Percentiles rank a stretch among this genome's conserved stretches.
These are phyloP conservation scores for Fusarium chlamydosporum DNA, from an alignment of 2,329 filamentous ascomycete genomes.

Conservation along the genomic window DNA sequence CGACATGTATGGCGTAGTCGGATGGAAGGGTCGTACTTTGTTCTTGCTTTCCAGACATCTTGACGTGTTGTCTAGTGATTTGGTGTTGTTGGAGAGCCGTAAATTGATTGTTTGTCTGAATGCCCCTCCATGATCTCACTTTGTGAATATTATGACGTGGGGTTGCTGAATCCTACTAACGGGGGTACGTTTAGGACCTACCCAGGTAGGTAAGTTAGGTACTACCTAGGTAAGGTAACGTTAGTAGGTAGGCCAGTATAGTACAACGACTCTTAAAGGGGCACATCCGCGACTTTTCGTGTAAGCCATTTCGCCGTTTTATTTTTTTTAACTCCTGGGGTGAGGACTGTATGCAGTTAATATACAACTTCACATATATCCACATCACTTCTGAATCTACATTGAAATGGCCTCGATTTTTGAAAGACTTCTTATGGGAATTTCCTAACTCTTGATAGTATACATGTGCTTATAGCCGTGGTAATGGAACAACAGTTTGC, in stretches of 20 bases:
- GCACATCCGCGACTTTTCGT: no score
- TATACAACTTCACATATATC: neutral
- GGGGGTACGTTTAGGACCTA: no score
- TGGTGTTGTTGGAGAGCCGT: constrained; percentile 12
- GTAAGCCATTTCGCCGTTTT: no score
- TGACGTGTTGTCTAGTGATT: constrained; percentile 31
- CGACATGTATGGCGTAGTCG: neutral
- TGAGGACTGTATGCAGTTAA: neutral
- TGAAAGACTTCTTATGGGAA: neutral
- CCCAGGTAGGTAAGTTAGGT: no score
- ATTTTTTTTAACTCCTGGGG: no score
- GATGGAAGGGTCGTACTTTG: constrained; percentile 46
- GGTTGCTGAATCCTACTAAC: constrained; percentile 52
- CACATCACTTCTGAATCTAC: neutral
- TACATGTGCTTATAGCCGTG: constrained; percentile 21
- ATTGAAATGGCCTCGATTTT: neutral
- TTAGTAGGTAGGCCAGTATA: no score
- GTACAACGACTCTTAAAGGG: neutral
- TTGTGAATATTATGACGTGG: constrained; percentile 53
- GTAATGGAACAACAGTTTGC: neutral
- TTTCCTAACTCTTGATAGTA: constrained; percentile 1
- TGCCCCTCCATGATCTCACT: constrained; percentile 50
- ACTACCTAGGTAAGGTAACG: no score
- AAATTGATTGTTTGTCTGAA: constrained; percentile 28
- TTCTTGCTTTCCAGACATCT: constrained; percentile 56